phyloP scores from a whole-genome alignment of 495 filamentous ascomycete species.

The Staphylotrichum longicolle region DNA sequence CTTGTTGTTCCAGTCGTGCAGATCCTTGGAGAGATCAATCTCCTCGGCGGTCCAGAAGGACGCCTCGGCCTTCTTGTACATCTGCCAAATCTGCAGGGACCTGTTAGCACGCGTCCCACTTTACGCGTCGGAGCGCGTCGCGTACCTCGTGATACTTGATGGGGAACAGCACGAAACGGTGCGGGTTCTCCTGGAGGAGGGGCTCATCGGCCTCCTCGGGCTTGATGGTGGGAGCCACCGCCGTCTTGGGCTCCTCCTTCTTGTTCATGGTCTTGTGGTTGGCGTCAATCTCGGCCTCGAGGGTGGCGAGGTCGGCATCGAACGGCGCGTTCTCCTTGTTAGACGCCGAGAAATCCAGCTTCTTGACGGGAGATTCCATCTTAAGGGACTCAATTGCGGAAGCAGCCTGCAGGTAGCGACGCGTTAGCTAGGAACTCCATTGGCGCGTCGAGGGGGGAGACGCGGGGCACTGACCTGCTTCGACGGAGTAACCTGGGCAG shows the following conservation, averaged over 20 bases:
- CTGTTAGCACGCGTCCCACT: constrained; percentile 49
- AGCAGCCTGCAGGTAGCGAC: constrained; percentile 60
- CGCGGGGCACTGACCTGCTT: constrained; percentile 63
- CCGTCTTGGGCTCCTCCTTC: constrained; percentile 47
- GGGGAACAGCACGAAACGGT: constrained; percentile 96
- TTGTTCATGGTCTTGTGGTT: constrained; percentile 43
- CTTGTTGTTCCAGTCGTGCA: constrained; percentile 98
- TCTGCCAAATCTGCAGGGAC: constrained; percentile 85
- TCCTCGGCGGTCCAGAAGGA: constrained; percentile 99
- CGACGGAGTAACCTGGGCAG: constrained; percentile 74
- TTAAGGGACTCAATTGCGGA: constrained; percentile 82
- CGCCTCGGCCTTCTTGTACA: constrained; percentile 99
- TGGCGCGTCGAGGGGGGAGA: constrained; percentile 20
- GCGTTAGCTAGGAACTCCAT: constrained; percentile 38
- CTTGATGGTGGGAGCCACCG: constrained; percentile 62
- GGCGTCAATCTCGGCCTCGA: constrained; percentile 55
- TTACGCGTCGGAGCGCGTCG: constrained; percentile 62
- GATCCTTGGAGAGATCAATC: constrained; percentile 97
- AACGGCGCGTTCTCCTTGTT: constrained; percentile 82
- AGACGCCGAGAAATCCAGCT: constrained; percentile 67
- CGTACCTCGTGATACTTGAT: constrained; percentile 99
- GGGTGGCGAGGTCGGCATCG: constrained; percentile 53
- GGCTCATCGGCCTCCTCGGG: constrained; percentile 79
- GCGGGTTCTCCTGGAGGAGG: constrained; percentile 89
- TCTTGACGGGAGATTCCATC: constrained; percentile 92